phyloP scores from a whole-genome alignment of 805 yeast species.

The Scheffersomyces lignosus region DNA sequence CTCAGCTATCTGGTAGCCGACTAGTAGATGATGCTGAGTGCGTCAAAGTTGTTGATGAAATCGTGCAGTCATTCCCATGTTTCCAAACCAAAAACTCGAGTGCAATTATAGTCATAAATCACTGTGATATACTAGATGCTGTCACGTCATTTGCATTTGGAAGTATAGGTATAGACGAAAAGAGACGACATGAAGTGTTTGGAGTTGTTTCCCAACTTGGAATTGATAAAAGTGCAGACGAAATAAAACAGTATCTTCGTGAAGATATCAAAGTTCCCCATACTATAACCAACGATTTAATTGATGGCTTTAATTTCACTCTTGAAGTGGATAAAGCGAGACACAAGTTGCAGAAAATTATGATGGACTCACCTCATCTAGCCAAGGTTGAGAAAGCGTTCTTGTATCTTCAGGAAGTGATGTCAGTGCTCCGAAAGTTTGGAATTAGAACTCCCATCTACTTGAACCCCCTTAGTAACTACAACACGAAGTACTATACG shows the following conservation, averaged over 20 bases:
- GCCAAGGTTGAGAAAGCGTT: constrained; percentile 62
- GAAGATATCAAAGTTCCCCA: constrained; percentile 73
- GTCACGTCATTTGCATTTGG: constrained; percentile 70
- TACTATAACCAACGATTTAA: constrained; percentile 78
- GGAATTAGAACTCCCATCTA: constrained; percentile 59
- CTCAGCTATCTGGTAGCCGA: constrained; percentile 44
- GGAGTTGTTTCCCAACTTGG: constrained; percentile 77
- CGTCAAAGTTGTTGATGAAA: constrained; percentile 76
- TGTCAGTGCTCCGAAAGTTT: constrained; percentile 52
- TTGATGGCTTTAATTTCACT: constrained; percentile 70
- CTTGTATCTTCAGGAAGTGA: constrained; percentile 59
- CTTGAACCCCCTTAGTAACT: constrained; percentile 81
- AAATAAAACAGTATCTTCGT: constrained; percentile 42
- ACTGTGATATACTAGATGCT: constrained; percentile 73
- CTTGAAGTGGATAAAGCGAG: constrained; percentile 66
- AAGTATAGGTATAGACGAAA: constrained; percentile 65
- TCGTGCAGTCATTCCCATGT: constrained; percentile 65
- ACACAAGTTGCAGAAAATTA: constrained; percentile 60
- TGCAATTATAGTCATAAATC: constrained; percentile 68
- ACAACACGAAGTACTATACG: constrained; percentile 74
- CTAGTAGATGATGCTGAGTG: constrained; percentile 84
- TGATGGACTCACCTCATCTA: constrained; percentile 72
- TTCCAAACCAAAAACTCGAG: constrained; percentile 50
- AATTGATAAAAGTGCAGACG: constrained; percentile 61
- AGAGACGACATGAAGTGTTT: constrained; percentile 64